Evolutionary conservation across 2,329 filamentous ascomycete species (phyloP), one percentile per base, ranked within the genome.

Genomic region (Xylariaceae sp.): DNA sequence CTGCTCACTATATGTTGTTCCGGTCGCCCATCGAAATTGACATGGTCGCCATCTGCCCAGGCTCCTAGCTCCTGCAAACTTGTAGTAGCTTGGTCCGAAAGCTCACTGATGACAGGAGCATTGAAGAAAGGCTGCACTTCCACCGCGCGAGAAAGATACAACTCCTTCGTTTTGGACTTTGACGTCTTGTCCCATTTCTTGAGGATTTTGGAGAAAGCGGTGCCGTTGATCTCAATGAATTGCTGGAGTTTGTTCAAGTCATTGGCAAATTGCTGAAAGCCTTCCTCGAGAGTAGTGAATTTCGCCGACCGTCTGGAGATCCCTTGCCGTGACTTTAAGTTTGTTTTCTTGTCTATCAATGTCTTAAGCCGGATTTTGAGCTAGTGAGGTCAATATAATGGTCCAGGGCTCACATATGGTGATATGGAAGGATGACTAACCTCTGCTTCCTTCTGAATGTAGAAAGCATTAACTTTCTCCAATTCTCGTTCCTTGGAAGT

Each of bases 131-230:
- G 94, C 67, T 97, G 94, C 6, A 97, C 91, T 71, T 99, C 94
- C 59, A 99, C 92, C 6, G 94, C 94, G 57, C 94, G 83, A 7
- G 95, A 95, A 37, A 99, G 84, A 69, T 97, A 99, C 41, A 97
- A 81, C 74, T 97, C 94, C 72, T 99, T 99, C 56, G 94, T 96
- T 71, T 92, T 92, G 50, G 92, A 97, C 80, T 97, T 99, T 63
- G 92, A 96, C 1, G 91, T 96, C 81, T 99, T 99, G 74, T 99
- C 94, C 94, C 94, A 99, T 82, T 99, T 99, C 75, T 99, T 99
- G 60, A 99, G 76, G 56, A 99, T 99, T 72, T 99, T 99, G 31
- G 92, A 96, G 71, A 97, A 96, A 12, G 91, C 94, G 1, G 90
- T 96, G 67, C 94, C 92, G 69, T 99, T 99, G 69, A 97, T 89